These are phyloP conservation scores for Plenodomus tracheiphilus DNA, from an alignment of 2,329 filamentous ascomycete species.

Conservation along the genomic window DNA sequence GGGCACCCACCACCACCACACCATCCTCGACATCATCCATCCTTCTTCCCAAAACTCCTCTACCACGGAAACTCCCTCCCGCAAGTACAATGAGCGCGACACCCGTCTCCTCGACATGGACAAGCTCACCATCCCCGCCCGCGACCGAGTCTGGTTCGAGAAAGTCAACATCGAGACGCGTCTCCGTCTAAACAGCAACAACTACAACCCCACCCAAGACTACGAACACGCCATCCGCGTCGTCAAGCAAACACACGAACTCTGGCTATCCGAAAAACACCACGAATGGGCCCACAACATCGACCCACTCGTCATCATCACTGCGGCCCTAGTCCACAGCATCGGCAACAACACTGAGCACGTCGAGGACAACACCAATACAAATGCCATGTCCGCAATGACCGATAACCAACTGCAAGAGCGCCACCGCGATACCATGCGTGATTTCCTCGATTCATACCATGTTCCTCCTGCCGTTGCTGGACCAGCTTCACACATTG, in stretches of 20 bases:
- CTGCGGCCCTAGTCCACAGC: slow-evolving; percentile 69
- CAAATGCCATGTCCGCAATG: neutral
- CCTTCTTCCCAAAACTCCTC: neutral
- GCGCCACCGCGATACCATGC: slow-evolving; percentile 52
- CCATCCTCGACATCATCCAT: neutral
- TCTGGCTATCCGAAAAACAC: slow-evolving; percentile 57
- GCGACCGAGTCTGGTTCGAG: slow-evolving; percentile 11
- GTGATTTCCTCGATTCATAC: slow-evolving; percentile 9
- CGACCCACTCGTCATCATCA: slow-evolving; percentile 62
- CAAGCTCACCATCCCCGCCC: slow-evolving; percentile 1
- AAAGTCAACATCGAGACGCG: slow-evolving; percentile 34
- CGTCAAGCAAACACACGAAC: slow-evolving; percentile 65
- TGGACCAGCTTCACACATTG: slow-evolving; percentile 68
- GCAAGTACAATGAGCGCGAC: slow-evolving; percentile 1
- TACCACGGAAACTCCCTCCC: too few relatives aligned
- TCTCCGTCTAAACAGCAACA: slow-evolving; percentile 65
- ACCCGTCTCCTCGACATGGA: slow-evolving; percentile 1
- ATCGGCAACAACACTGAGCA: slow-evolving; percentile 79
- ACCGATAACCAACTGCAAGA: slow-evolving; percentile 54
- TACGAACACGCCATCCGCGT: slow-evolving; percentile 81
- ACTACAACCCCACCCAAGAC: slow-evolving; percentile 82
- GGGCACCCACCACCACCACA: neutral
- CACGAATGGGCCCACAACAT: slow-evolving; percentile 32
- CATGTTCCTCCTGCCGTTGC: slow-evolving; percentile 43
- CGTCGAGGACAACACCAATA: slow-evolving; percentile 18